Conservation (phyloP, 2,329 filamentous ascomycete species). For the Fusarium succisae region DNA sequence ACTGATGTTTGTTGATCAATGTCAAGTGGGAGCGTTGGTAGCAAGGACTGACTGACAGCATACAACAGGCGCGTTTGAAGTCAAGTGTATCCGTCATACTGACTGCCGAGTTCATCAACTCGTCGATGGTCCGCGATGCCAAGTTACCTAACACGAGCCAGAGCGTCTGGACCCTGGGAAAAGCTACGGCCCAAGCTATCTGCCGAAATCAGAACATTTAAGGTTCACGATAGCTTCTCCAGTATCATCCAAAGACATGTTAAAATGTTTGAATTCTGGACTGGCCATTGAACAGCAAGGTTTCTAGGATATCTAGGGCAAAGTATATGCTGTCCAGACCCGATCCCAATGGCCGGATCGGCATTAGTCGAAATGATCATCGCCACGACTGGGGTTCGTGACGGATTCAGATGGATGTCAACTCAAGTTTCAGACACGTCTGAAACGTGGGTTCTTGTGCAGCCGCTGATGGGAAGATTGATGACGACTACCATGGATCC, state of each 20-base stretch:
- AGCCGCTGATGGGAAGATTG: conserved; percentile 3
- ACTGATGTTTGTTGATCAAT: not conserved
- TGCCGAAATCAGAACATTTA: not conserved
- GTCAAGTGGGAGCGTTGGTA: not conserved
- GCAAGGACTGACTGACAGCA: not conserved
- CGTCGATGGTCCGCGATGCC: not conserved
- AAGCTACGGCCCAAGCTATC: not conserved
- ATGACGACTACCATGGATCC: conserved; percentile 11
- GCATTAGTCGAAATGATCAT: not conserved
- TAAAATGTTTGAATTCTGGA: not conserved
- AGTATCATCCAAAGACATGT: not conserved
- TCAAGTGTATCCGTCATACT: not conserved
- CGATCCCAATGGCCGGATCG: not conserved
- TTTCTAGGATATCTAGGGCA: not conserved
- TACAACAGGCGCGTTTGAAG: not conserved
- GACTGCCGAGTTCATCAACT: not conserved
- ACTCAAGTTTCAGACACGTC: conserved; percentile 27
- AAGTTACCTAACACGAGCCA: not conserved
- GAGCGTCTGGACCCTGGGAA: not conserved
- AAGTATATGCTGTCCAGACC: not conserved
- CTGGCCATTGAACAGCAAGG: not conserved
- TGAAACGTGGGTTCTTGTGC: conserved; percentile 21
- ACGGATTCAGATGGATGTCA: conserved; percentile 12
- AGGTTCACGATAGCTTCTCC: not conserved
- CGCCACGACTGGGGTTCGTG: conserved; percentile 8